Conservation (phyloP, 2,329 filamentous ascomycete species). For the Verticillium nubilum region DNA sequence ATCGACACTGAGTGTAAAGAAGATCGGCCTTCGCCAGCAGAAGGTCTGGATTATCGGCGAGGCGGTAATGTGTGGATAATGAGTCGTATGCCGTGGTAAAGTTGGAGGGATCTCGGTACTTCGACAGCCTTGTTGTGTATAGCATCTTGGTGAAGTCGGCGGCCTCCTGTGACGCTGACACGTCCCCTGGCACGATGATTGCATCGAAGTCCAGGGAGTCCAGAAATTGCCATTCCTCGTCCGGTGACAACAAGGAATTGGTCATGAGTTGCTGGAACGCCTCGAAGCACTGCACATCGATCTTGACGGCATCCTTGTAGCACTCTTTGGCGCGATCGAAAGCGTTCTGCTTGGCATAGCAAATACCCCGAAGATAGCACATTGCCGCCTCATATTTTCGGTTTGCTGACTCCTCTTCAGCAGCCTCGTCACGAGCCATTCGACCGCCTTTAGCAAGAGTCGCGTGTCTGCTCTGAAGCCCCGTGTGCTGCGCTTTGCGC, state of each 20-base stretch:
- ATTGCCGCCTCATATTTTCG: conserved; percentile 91
- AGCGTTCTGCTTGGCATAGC: conserved; percentile 94
- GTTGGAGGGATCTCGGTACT: conserved; percentile 81
- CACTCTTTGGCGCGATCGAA: conserved; percentile 97
- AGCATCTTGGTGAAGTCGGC: conserved; percentile 93
- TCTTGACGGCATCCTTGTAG: conserved; percentile 94
- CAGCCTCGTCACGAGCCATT: conserved; percentile 27
- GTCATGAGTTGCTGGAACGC: conserved; percentile 97
- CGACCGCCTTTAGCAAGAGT: background rate
- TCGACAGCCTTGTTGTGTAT: conserved; percentile 91
- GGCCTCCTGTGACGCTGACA: conserved; percentile 72
- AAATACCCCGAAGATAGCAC: conserved; percentile 91
- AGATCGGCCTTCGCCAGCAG: conserved; percentile 86
- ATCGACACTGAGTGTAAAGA: conserved; percentile 90
- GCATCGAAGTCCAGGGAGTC: conserved; percentile 87
- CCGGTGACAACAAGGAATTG: conserved; percentile 84
- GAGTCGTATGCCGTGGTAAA: conserved; percentile 86
- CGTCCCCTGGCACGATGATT: conserved; percentile 60
- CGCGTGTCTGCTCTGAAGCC: conserved; percentile 30
- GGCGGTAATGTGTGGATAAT: conserved; percentile 87
- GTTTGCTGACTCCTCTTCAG: conserved; percentile 64
- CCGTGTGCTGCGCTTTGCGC: conserved; percentile 67
- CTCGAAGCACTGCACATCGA: conserved; percentile 97
- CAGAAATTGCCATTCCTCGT: conserved; percentile 86
- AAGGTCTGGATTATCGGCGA: conserved; percentile 81